Conservation (phyloP, 176 grass and related monocot genomes). For the Bromus sterilis region DNA sequence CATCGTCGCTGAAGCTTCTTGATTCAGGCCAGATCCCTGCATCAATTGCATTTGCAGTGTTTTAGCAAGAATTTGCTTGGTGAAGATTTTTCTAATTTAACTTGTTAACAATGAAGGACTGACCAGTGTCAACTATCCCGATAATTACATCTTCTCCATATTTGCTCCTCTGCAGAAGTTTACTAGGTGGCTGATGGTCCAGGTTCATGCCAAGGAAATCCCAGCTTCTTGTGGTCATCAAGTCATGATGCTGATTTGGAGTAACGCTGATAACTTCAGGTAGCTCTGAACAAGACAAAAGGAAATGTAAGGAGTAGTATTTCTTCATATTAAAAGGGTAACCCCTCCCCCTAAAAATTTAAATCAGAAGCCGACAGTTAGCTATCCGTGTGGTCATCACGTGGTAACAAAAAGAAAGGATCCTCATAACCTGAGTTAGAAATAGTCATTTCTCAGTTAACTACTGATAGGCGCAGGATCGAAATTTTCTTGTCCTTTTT, state of each 20-base stretch:
- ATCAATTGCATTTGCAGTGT: background rate
- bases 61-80: background rate
- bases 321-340: background rate
- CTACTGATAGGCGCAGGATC: background rate
- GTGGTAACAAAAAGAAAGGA: background rate
- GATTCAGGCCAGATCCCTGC: conserved; percentile 32
- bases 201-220: conserved; percentile 21
- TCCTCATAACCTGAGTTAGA: background rate
- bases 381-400: background rate
- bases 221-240: conserved; percentile 33
- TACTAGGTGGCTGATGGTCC: conserved; percentile 2
- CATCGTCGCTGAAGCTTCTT: conserved; percentile 30
- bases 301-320: background rate
- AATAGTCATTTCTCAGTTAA: background rate
- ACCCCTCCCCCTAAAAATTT: background rate
- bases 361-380: background rate
- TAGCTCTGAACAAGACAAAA: background rate
- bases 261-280: conserved; percentile 32
- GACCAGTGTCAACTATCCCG: conserved; percentile 17
- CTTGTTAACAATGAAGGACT: background rate
- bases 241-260: conserved; percentile 4
- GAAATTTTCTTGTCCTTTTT: background rate
- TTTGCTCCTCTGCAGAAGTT: conserved; percentile 23
- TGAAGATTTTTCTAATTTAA: background rate
- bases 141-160: conserved; percentile 36